Evolutionary conservation across 768 basidiomycete genomes (phyloP).

Genomic region (Hirschioporus abietinus): DNA sequence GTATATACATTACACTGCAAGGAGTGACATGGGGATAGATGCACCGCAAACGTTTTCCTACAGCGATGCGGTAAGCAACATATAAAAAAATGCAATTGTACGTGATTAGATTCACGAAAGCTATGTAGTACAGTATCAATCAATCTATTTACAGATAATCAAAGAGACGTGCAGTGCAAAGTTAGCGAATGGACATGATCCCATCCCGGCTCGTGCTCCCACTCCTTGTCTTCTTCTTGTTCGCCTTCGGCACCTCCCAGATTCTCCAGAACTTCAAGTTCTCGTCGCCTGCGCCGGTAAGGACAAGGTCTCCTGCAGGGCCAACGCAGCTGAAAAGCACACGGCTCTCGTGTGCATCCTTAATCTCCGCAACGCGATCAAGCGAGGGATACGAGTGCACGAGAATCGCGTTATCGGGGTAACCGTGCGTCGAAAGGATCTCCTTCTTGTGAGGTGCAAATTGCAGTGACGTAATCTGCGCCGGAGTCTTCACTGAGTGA

Average conservation of each 20-base stretch:
- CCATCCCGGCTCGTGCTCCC: conserved; percentile 25
- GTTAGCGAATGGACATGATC: conserved; percentile 31
- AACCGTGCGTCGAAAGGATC: conserved; percentile 88
- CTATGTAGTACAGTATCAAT: neutral
- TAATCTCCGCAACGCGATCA: conserved; percentile 76
- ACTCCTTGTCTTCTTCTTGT: conserved; percentile 44
- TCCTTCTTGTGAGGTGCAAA: conserved; percentile 89
- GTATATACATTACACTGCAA: too few species aligned
- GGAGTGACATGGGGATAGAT: too few species aligned
- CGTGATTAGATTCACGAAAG: neutral
- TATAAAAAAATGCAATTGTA: too few species aligned
- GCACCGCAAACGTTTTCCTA: too few species aligned
- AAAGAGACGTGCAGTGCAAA: too few species aligned
- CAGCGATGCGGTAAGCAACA: too few species aligned
- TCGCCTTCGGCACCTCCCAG: conserved; percentile 59
- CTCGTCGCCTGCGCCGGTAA: conserved; percentile 91
- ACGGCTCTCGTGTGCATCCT: conserved; percentile 89
- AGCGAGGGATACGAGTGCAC: conserved; percentile 83
- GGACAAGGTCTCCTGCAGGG: conserved; percentile 88
- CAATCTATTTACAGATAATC: neutral
- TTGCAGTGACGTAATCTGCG: conserved; percentile 88
- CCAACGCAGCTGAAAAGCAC: conserved; percentile 82
- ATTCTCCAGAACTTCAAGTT: conserved; percentile 95
- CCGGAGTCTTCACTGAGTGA: conserved; percentile 79
- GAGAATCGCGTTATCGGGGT: conserved; percentile 82